Evolutionary conservation across 495 filamentous ascomycete genomes (phyloP).

Genomic region (Apiosordaria backusii): DNA sequence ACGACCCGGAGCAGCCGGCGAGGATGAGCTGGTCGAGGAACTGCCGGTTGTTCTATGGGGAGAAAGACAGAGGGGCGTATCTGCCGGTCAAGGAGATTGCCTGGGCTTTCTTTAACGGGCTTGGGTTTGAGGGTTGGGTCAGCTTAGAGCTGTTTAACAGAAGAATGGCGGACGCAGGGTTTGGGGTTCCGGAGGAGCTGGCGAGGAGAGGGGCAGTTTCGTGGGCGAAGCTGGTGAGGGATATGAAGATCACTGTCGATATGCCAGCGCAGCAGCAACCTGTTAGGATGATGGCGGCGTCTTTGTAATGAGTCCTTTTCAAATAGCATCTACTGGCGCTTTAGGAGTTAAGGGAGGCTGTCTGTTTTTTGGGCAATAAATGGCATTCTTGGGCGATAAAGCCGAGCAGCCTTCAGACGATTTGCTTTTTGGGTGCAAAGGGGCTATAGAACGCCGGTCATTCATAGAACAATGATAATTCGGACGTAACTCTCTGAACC

Average conservation of each 20-base stretch:
- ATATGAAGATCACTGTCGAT: slow-evolving; percentile 51
- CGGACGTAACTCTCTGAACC: background rate
- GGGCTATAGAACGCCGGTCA: no score
- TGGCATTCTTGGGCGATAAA: no score
- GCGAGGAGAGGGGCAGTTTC: slow-evolving; percentile 59
- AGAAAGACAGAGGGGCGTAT: slow-evolving; percentile 67
- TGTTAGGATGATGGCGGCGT: slow-evolving; percentile 26
- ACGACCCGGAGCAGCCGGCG: slow-evolving; percentile 57
- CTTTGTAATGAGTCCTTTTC: slow-evolving; percentile 19
- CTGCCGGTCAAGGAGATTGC: slow-evolving; percentile 64
- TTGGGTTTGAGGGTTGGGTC: slow-evolving; percentile 74
- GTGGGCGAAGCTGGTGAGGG: slow-evolving; percentile 58
- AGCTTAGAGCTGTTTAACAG: slow-evolving; percentile 74
- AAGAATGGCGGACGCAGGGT: slow-evolving; percentile 52
- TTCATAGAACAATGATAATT: background rate
- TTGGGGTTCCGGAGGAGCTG: slow-evolving; percentile 57
- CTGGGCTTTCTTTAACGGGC: slow-evolving; percentile 56
- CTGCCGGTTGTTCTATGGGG: slow-evolving; percentile 71
- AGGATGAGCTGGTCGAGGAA: slow-evolving; percentile 83
- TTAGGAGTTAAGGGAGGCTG: background rate
- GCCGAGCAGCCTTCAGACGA: no score
- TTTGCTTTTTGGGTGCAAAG: no score
- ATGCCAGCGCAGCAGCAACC: slow-evolving; percentile 25
- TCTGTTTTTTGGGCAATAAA: background rate
- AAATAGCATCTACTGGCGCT: background rate